A percentile compares a stretch with the other conserved stretches of the same genome.
phyloP scores from a whole-genome alignment of 768 basidiomycete genomes.

The Pholiota conissans region DNA sequence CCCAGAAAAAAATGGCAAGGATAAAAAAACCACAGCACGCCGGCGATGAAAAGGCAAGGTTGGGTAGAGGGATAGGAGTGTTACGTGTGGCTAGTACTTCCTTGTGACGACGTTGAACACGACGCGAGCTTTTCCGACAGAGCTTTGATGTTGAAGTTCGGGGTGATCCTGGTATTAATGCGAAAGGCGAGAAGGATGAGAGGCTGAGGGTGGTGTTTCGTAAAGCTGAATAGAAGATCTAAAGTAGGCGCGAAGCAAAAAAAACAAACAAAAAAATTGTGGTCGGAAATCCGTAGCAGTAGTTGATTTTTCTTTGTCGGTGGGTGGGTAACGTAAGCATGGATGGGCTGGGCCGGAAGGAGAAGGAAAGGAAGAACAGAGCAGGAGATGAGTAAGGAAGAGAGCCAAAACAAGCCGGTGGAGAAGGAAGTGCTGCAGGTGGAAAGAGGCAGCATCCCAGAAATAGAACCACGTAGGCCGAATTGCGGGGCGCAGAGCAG shows the following conservation, averaged over 20 bases:
- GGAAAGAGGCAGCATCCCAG: neutral
- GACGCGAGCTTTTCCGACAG: neutral
- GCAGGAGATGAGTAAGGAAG: neutral
- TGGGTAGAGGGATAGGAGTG: neutral
- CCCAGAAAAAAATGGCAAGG: neutral
- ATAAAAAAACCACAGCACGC: neutral
- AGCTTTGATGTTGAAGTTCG: neutral
- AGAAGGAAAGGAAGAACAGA: neutral
- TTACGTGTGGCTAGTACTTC: neutral
- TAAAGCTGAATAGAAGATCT: conserved; percentile 1
- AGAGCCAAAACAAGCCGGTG: neutral
- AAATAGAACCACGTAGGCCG: neutral
- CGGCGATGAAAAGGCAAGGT: neutral
- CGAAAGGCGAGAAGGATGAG: neutral
- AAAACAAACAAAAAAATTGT: no score
- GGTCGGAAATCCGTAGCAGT: conserved; percentile 1
- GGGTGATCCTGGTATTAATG: conserved; percentile 1
- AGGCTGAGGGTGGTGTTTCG: neutral
- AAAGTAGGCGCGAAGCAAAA: conserved; percentile 2
- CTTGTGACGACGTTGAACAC: neutral
- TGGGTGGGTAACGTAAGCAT: neutral
- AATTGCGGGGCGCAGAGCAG: neutral
- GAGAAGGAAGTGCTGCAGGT: neutral
- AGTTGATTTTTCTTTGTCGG: conserved; percentile 1
- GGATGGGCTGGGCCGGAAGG: no score